Conservation (phyloP, 2,329 filamentous ascomycete genomes). For the Fusarium transvaalense region DNA sequence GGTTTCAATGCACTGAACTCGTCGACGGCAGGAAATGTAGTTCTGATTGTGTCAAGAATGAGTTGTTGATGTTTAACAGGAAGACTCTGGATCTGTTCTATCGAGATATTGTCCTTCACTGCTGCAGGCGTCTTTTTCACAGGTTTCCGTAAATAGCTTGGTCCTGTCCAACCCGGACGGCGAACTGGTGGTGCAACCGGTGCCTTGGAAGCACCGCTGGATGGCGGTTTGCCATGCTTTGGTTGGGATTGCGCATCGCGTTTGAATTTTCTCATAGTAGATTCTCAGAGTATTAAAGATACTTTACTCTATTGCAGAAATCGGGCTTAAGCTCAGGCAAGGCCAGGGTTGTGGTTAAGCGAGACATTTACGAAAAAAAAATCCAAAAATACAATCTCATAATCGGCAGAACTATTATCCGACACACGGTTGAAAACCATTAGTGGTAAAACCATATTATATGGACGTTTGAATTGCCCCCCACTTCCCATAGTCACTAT, state of each 20-base stretch:
- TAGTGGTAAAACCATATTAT: too few species aligned
- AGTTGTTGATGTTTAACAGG: slow-evolving; percentile 9
- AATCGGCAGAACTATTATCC: slow-evolving; percentile 15
- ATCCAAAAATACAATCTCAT: not conserved
- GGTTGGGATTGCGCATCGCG: slow-evolving; percentile 20
- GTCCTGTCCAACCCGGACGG: slow-evolving; percentile 19
- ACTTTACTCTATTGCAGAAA: not conserved
- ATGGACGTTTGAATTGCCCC: too few species aligned
- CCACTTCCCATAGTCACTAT: too few species aligned
- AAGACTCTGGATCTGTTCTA: not conserved
- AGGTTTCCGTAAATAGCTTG: slow-evolving; percentile 18
- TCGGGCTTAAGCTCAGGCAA: not conserved
- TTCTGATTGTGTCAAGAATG: slow-evolving; percentile 22
- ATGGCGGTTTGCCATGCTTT: slow-evolving; percentile 11
- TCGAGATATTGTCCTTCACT: not conserved
- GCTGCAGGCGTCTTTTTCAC: not conserved
- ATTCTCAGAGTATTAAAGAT: not conserved
- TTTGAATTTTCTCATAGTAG: slow-evolving; percentile 5
- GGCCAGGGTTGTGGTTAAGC: not conserved
- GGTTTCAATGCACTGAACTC: slow-evolving; percentile 8
- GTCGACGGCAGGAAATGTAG: slow-evolving; percentile 2
- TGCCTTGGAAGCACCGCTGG: slow-evolving; percentile 17
- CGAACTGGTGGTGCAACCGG: slow-evolving; percentile 14
- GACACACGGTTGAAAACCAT: too few species aligned
- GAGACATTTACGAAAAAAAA: not conserved